Percentiles rank a stretch among this genome's conserved stretches.
Evolutionary conservation across 805 yeast genomes (phyloP).

Genomic region (Ogataea pignaliae): DNA sequence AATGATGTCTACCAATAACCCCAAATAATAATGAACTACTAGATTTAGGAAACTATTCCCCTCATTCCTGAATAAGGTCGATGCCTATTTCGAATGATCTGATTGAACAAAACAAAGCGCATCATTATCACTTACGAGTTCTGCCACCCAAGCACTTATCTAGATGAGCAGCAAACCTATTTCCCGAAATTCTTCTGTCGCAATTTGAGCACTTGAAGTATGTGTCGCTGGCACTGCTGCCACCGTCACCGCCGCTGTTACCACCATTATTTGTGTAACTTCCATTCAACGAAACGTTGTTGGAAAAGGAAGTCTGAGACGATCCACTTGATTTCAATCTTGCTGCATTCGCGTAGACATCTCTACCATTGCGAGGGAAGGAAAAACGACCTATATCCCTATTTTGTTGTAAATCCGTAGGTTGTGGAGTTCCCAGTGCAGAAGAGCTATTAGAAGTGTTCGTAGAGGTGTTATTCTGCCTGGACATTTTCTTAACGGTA

Average conservation of each 20-base stretch:
- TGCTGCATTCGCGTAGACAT: constrained; percentile 23
- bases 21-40: too few relatives aligned
- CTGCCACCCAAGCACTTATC: constrained; percentile 85
- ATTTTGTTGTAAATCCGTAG: constrained; percentile 9
- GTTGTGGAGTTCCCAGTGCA: constrained; percentile 20
- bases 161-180: constrained; percentile 88
- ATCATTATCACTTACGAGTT: constrained; percentile 34
- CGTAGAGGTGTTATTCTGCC: constrained; percentile 5
- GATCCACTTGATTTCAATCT: constrained; percentile 1
- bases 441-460: constrained; percentile 15
- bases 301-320: too few relatives aligned
- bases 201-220: constrained; percentile 82
- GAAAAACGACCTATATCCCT: constrained; percentile 29
- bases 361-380: constrained; percentile 27
- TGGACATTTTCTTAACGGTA: constrained; percentile 9
- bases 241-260: constrained; percentile 5
- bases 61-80: too few relatives aligned
- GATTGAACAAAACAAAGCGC: too few relatives aligned
- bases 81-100: too few relatives aligned
- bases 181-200: constrained; percentile 82
- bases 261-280: constrained; percentile 5
- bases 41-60: too few relatives aligned
- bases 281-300: constrained; percentile 1
- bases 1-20: too few relatives aligned
- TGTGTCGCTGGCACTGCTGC: constrained; percentile 21